Base-by-base conservation (phyloP, 2,329 filamentous ascomycete genomes). In the Ophiostoma ulmi region DNA sequence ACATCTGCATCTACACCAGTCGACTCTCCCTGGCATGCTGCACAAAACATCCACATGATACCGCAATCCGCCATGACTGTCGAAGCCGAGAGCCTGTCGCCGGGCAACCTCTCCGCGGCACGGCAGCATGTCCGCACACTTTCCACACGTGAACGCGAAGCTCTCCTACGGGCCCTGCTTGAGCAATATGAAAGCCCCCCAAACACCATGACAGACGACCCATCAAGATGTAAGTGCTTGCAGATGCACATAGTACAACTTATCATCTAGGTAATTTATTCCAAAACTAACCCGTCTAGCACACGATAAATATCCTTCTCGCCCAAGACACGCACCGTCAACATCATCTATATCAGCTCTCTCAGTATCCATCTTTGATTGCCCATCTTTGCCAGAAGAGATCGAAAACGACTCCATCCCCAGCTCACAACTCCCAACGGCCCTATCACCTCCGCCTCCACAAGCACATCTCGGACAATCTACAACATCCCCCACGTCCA, bases 41-140 rank as follows among this genome's bases (percentile, higher is more conserved):
- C 52, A 58, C 52, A 26, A 31, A 31, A 11, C 26, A 17, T 35
- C 58, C 35, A 61, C 58, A 63, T 63, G 58, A 26, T 22, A 39
- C n/a, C 36, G 13, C 64, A 38, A 41, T 2, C 36, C 11, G 31
- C 64, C 38, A 70, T 39, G 63, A 58, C 58, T 11, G 14, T n/a
- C 31, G 41, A 68, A 36, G 67, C 44, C 67, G 68, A 70, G n/a
- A 64, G 69, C 72, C 64, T 70, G 61, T 68, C 69, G 36, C 52
- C 70, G 14, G 71, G 35, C 69, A 76, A 73, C 66, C 70, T 78
- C 69, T 75, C 74, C 39, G 76, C 76, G 38, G 77, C 77, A 35
- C 75, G 78, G 31, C 75, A 77, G 26, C 77, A 80, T 31, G 76
- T 79, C 41, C 76, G 78, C 72, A 73, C 75, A 11, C 75, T 79